Base-by-base conservation (phyloP, 2,329 filamentous ascomycete genomes). In the Sarocladium brachiariae region DNA sequence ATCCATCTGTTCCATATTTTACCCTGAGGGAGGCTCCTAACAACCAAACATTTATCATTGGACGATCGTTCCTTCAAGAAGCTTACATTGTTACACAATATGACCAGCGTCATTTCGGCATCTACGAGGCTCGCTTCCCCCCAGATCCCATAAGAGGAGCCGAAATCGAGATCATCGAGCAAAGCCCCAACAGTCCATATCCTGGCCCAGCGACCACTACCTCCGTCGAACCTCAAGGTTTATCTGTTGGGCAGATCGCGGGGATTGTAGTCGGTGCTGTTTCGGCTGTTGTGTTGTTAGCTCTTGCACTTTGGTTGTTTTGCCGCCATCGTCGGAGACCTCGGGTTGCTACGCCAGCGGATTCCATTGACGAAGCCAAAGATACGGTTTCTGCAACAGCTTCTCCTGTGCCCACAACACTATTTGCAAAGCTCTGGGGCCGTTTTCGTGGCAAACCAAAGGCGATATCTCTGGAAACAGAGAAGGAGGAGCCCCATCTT, bases 41-140 rank as follows among this genome's bases (percentile, higher is more conserved):
- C 51, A 72, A 73, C 31, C 70, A 70, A 13, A 73, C 80, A 55
- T 76, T 80, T 62, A 76, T 84, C 11, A 73, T 89, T 31, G 86
- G 86, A 7, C 75, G 84, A 30, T 76, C 79, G 0, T 88, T 89
- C 56, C 67, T 89, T 50, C 86, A 89, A 61, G 84, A 89, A 63
- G 77, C 84, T 2, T 82, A 82, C 53, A 63, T 82, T 5, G 71
- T 79, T 27, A 78, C 74, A 23, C 74, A 74, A 55, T 83, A 80
- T 58, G 79, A 82, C 53, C 70, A 70, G 31, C 68, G 64, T 14
- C 62, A 63, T 11, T 82, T 80, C 60, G 77, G 76, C 1, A 58
- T 85, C 21, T 73, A 81, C 50, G 76, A 81, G 57, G 79, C 80
- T 9, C 58, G 59, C 48, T 77, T 80, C 58, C 73, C 80, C n/a